Conservation (phyloP, 2,329 filamentous ascomycete genomes). For the Phaeophleospora eucalypticola region DNA sequence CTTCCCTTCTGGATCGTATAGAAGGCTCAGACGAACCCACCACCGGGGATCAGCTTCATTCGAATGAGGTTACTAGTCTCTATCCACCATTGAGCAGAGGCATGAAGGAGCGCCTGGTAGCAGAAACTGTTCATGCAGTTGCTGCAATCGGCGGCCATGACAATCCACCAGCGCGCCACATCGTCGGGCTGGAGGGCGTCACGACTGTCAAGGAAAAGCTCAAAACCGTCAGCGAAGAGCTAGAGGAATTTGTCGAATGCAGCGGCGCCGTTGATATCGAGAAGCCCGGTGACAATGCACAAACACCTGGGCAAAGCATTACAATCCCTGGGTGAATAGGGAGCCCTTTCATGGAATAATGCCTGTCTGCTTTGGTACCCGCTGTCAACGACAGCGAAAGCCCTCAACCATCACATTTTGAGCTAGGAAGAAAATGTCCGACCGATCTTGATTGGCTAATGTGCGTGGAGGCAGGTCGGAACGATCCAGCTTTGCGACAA, state of each 20-base stretch:
- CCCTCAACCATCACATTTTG: no score
- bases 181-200: conserved; percentile 86
- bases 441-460: not conserved
- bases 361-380: not conserved
- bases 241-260: conserved; percentile 92
- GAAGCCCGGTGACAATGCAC: conserved; percentile 10
- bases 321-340: not conserved
- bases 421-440: not conserved
- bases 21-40: conserved; percentile 37
- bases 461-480: no score
- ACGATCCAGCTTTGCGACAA: no score
- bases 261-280: conserved; percentile 77
- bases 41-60: conserved; percentile 44
- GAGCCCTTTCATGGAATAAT: not conserved
- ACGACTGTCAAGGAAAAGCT: conserved; percentile 90
- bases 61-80: conserved; percentile 56
- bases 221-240: conserved; percentile 90
- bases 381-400: no score
- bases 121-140: conserved; percentile 86
- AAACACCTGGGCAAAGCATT: conserved; percentile 7
- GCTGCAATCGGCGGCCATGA: conserved; percentile 92
- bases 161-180: conserved; percentile 89
- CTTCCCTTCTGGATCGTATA: conserved; percentile 71
- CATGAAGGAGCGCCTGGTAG: conserved; percentile 69
- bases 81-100: conserved; percentile 69